These are phyloP conservation scores for Cocos nucifera DNA, from an alignment of 176 grass and related monocot genomes.

Conservation along the genomic window DNA sequence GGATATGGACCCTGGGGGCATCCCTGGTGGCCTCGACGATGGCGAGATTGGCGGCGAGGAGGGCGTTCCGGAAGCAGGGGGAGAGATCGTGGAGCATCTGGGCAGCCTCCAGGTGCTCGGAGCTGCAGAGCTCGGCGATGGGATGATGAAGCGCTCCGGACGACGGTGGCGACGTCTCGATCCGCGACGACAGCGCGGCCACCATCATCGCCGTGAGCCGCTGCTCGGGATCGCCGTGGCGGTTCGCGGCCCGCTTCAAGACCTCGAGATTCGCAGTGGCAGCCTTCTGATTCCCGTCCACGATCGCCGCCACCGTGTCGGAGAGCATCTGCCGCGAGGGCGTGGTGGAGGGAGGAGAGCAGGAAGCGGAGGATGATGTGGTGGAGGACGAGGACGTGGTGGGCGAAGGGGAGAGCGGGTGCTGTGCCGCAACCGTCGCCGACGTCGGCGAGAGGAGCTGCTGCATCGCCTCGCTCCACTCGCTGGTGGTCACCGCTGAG, in stretches of 20 bases:
- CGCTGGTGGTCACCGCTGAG: conserved; percentile 59
- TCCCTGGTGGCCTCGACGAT: conserved; percentile 42
- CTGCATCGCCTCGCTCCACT: conserved; percentile 74
- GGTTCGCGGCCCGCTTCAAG: conserved; percentile 9
- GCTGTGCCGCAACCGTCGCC: conserved; percentile 9
- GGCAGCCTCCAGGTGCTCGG: conserved; percentile 33
- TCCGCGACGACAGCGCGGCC: conserved; percentile 38
- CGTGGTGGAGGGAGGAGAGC: conserved; percentile 35
- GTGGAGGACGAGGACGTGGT: conserved; percentile 80
- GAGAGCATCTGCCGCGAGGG: conserved; percentile 45
- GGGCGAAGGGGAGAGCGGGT: conserved; percentile 40
- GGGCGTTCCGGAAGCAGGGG: conserved; percentile 68
- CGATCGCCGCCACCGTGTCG: conserved; percentile 49
- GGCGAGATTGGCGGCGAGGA: conserved; percentile 58
- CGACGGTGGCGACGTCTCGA: conserved; percentile 14
- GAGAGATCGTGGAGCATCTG: conserved; percentile 53
- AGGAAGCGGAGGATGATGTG: conserved; percentile 63
- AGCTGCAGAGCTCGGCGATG: conserved; percentile 36
- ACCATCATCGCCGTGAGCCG: conserved; percentile 72
- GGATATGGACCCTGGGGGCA: conserved; percentile 44
- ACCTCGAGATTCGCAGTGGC: conserved; percentile 12
- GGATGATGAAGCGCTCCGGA: conserved; percentile 4
- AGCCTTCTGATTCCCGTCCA: conserved; percentile 48
- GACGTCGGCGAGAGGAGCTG: conserved; percentile 32
- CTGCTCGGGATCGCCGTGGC: conserved; percentile 56